Percentiles rank a stretch among this genome's conserved stretches.
Conservation (phyloP, 768 basidiomycete genomes). For the Pleurotus platypus region DNA sequence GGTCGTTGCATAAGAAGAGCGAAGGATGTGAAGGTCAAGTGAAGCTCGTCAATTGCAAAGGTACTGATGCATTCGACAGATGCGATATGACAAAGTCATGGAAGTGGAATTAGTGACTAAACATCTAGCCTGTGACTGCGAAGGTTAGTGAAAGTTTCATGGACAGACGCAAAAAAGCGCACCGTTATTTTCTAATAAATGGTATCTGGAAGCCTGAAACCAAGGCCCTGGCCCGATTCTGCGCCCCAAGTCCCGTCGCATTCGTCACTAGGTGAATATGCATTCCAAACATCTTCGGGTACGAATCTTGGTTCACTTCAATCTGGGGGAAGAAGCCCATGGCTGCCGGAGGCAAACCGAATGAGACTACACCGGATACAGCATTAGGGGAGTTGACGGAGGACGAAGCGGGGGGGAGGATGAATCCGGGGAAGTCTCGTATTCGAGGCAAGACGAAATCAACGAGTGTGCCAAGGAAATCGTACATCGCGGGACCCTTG, state of each 20-base stretch:
- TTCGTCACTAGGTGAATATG: constrained; percentile 94
- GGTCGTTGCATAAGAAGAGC: too few relatives aligned
- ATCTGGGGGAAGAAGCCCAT: constrained; percentile 95
- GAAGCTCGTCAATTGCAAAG: too few relatives aligned
- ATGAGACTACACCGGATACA: constrained; percentile 83
- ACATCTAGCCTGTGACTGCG: too few relatives aligned
- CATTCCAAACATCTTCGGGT: constrained; percentile 87
- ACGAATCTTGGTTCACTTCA: constrained; percentile 89
- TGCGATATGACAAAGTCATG: too few relatives aligned
- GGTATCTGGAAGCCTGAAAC: constrained; percentile 92
- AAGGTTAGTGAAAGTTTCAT: too few relatives aligned
- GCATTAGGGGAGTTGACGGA: constrained; percentile 69
- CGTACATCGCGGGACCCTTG: constrained; percentile 91
- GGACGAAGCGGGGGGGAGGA: constrained; percentile 72
- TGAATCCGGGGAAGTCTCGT: constrained; percentile 84
- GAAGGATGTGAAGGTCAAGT: too few relatives aligned
- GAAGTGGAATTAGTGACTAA: too few relatives aligned
- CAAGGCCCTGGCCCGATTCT: constrained; percentile 82
- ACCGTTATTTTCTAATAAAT: constrained; percentile 49
- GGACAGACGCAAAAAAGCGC: not conserved
- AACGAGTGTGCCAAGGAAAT: constrained; percentile 81
- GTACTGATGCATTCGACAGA: too few relatives aligned
- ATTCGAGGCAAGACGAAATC: constrained; percentile 96
- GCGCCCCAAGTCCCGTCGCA: constrained; percentile 82
- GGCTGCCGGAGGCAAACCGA: constrained; percentile 81